Percentiles rank a stretch among this genome's conserved stretches.
Conservation (phyloP, 2,329 filamentous ascomycete genomes). For the Malbranchea zuffiana region DNA sequence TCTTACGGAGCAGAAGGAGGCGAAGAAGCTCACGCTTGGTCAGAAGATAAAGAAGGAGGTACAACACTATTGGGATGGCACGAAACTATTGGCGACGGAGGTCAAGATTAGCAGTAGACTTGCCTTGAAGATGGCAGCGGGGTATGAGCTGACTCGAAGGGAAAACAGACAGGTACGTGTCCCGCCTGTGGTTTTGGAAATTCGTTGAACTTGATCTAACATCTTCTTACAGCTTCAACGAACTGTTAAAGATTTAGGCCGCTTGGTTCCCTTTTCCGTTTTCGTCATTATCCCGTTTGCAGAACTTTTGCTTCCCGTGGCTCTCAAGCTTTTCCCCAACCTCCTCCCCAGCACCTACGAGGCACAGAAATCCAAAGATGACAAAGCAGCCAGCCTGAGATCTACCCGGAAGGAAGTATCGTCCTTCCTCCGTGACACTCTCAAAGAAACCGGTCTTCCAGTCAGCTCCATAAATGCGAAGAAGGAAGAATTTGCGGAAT, state of each 20-base stretch:
- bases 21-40: conserved; percentile 76
- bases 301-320: conserved; percentile 81
- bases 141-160: conserved; percentile 88
- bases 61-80: conserved; percentile 96
- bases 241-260: conserved; percentile 86
- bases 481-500: conserved; percentile 87
- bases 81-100: conserved; percentile 84
- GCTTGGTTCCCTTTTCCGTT: conserved; percentile 88
- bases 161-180: conserved; percentile 66
- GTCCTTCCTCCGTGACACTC: conserved; percentile 72
- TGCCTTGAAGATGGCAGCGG: conserved; percentile 92
- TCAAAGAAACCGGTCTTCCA: conserved; percentile 87
- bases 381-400: conserved; percentile 70
- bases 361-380: conserved; percentile 77
- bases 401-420: conserved; percentile 89
- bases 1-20: conserved; percentile 56
- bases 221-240: conserved; percentile 52
- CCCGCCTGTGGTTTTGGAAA: not conserved
- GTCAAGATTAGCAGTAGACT: conserved; percentile 84
- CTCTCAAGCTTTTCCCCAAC: conserved; percentile 91
- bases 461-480: conserved; percentile 73
- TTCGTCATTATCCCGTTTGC: conserved; percentile 96
- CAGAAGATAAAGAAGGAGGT: conserved; percentile 93
- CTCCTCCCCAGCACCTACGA: conserved; percentile 96
- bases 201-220: conserved; percentile 7